Evolutionary conservation across 2,329 filamentous ascomycete genomes (phyloP), one percentile per base, ranked within the genome.

Genomic region (Fusarium redolens): DNA sequence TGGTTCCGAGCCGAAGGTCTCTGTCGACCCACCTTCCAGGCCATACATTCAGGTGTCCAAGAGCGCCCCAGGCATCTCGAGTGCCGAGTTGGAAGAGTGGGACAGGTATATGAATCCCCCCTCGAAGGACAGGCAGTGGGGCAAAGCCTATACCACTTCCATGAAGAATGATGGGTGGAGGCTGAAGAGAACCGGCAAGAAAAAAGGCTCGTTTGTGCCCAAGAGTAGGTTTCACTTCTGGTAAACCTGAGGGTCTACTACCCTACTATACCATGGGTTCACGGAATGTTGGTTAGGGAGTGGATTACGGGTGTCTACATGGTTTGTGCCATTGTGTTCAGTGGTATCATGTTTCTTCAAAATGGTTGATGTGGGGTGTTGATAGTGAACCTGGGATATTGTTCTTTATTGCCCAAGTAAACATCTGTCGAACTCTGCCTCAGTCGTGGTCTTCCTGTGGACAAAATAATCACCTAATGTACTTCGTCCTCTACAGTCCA

Each of bases 231-330:
- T 1, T 7, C 22, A 25, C 7, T 37, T 18, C 17, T 45, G 12
- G 2, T 25, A 44, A 18, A 15, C 41, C 10, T 14, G 13, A n/a
- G 4, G 7, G 25, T 25, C 25, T 25, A 25, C 5, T 25, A 25
- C 25, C 13, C 38, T n/a, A 18, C 17, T 9, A 10, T 17, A 37
- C 17, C 35, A 37, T 25, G 25, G 25, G 25, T 15, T 44, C n/a
- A 17, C 0, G 17, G 0, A 9, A 4, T 4, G 4, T 28, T 7
- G 3, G 9, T 28, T 1, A 3, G 4, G 3, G 17, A 9, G 3
- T 4, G 4, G 2, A 7, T 28, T 37, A 9, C 10, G 9, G 9
- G 8, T 37, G 35, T 10, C 35, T 37, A 4, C 3, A 37, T 18
- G 35, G 35, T 9, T 18, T 45, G 7, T 13, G 11, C 22, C 17